Percentiles rank a stretch among this genome's conserved stretches.
Conservation (phyloP, 2,329 filamentous ascomycete species). For the Colletotrichum somersetense region DNA sequence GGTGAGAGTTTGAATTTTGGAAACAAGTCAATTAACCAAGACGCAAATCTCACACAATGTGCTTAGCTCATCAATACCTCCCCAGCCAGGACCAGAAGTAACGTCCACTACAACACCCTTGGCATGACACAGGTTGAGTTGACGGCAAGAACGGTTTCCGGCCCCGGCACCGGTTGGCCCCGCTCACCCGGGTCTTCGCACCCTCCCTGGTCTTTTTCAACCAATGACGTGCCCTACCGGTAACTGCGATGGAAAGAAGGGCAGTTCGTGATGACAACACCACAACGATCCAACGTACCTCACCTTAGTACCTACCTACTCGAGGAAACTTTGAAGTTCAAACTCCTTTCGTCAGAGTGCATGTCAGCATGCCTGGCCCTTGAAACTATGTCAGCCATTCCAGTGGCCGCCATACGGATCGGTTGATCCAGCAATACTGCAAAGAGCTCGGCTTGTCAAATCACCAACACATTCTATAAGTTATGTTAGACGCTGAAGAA, state of each 20-base stretch:
- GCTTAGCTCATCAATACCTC: constrained; percentile 14
- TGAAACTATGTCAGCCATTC: background rate
- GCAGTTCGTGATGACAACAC: constrained; percentile 8
- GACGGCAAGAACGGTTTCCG: background rate
- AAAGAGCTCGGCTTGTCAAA: background rate
- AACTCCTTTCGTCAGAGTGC: background rate
- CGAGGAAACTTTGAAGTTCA: background rate
- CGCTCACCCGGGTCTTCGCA: constrained; percentile 27
- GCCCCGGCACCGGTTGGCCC: background rate
- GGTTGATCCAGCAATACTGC: background rate
- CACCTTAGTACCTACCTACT: background rate
- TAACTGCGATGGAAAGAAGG: constrained; percentile 2
- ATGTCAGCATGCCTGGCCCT: background rate
- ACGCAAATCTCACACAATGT: background rate
- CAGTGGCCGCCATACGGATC: background rate
- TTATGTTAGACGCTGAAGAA: too few species aligned
- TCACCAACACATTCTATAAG: background rate
- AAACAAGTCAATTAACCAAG: background rate
- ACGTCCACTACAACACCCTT: background rate
- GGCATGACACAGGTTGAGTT: background rate
- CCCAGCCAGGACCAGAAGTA: background rate
- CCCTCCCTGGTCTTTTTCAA: constrained; percentile 8
- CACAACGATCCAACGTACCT: background rate
- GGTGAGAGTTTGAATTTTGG: background rate
- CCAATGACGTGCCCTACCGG: background rate